A percentile compares a stretch with the other conserved stretches of the same genome.
Evolutionary conservation across 768 basidiomycete genomes (phyloP).

Genomic region (Tricholoma furcatifolium): DNA sequence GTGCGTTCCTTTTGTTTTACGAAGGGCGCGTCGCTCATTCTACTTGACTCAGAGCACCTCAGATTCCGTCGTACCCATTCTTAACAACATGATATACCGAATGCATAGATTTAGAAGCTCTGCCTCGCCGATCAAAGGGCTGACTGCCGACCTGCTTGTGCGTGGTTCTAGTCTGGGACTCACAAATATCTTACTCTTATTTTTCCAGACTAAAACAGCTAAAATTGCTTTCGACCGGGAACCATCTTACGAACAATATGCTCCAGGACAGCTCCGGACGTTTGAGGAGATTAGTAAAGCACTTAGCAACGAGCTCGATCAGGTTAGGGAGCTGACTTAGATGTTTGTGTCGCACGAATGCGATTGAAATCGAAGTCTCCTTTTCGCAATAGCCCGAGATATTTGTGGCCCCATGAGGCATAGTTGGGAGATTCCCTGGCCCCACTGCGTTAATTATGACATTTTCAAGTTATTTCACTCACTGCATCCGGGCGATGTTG

Average conservation of each 20-base stretch:
- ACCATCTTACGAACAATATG: conserved; percentile 57
- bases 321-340: not conserved
- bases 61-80: conserved; percentile 47
- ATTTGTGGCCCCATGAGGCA: too few relatives aligned
- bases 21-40: not conserved
- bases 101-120: conserved; percentile 82
- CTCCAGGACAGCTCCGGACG: conserved; percentile 45
- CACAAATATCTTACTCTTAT: not conserved
- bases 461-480: too few relatives aligned
- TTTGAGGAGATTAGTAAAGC: conserved; percentile 21
- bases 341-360: not conserved
- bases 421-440: too few relatives aligned
- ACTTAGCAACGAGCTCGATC: not conserved
- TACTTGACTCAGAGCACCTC: conserved; percentile 46
- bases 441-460: too few relatives aligned
- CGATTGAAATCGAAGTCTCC: too few relatives aligned
- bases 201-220: conserved; percentile 60
- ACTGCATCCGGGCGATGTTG: too few relatives aligned
- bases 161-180: conserved; percentile 17
- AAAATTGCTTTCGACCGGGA: conserved; percentile 57
- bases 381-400: too few relatives aligned
- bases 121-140: conserved; percentile 79
- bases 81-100: conserved; percentile 59
- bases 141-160: conserved; percentile 83
- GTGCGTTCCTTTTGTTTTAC: conserved; percentile 34